Evolutionary conservation across 1,284 basidiomycete species (phyloP), one percentile per base, ranked within the genome.

Genomic region (Apiotrichum gracile): DNA sequence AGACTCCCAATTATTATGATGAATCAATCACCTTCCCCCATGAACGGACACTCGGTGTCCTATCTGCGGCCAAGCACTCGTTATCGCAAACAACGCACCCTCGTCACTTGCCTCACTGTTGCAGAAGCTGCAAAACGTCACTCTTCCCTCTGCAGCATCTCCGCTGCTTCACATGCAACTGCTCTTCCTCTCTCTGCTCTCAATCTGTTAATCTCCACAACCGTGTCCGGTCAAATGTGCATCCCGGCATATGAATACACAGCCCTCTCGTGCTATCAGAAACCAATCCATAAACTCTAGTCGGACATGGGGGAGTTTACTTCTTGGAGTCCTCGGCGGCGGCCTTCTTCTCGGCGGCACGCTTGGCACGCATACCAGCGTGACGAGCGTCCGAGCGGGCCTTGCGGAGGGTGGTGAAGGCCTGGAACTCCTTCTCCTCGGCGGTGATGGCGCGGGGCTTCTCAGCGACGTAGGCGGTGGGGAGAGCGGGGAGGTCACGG

Each of bases 361-460:
- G 75, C 74, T 78, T 79, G 79, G 91, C 91, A 80, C 91, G 88
- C 65, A 80, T 80, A 77, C 94, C 94, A 66, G 87, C 91, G 80
- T 88, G 82, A 73, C 93, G 84, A 66, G 86, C 82, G 71, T 84
- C 81, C 64, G 91, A 87, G 67, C 93, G 89, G 63, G 86, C 85
- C 62, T 82, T 78, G 72, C 96, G 92, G 72, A 97, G 89, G 65
- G 91, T 83, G 76, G 82, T 83, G 86, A 83, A 97, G 19, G 92
- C 91, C 70, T 87, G 72, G 80, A 91, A 87, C 65, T 86, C 83
- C 76, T 87, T 88, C 80, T 99, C 94, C 73, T 91, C 90, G 53
- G 80, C 78, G 63, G 91, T 91, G 77, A 98, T 97, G 78, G 89
- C 87, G 75, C 94, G 90, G 70, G 96, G 93, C 52, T 82, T 79